A percentile compares a stretch with the other conserved stretches of the same genome.
Conservation (phyloP, 1,139 yeast genomes). For the Diutina sp. region DNA sequence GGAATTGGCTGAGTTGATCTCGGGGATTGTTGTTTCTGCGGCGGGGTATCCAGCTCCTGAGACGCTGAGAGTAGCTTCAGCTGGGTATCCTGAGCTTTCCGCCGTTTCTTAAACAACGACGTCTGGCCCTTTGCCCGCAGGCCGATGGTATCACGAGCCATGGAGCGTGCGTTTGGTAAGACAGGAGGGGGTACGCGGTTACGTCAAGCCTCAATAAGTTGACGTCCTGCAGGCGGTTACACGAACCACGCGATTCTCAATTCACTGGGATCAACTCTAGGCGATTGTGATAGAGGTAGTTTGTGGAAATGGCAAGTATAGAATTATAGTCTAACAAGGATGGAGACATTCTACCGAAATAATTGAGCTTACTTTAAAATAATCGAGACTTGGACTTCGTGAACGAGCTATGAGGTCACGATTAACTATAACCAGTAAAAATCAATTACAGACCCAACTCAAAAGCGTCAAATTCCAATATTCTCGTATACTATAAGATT, state of each 20-base stretch:
- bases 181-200: neutral
- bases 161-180: neutral
- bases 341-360: no score
- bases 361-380: no score
- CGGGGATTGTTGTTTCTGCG: neutral
- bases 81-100: neutral
- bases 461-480: no score
- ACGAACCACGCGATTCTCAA: neutral
- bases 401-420: no score
- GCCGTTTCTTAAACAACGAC: neutral
- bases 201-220: neutral
- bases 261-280: no score
- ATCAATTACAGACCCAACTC: no score
- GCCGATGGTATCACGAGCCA: neutral
- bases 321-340: no score
- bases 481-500: no score
- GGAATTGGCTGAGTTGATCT: neutral
- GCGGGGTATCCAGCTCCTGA: neutral
- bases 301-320: no score
- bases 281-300: no score
- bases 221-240: neutral
- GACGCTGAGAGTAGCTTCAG: neutral
- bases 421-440: no score
- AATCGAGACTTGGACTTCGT: no score
- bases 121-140: neutral